A percentile compares a stretch with the other conserved stretches of the same genome.
phyloP scores from a whole-genome alignment of 1,284 basidiomycete genomes.

The Papiliotrema nemorosa region DNA sequence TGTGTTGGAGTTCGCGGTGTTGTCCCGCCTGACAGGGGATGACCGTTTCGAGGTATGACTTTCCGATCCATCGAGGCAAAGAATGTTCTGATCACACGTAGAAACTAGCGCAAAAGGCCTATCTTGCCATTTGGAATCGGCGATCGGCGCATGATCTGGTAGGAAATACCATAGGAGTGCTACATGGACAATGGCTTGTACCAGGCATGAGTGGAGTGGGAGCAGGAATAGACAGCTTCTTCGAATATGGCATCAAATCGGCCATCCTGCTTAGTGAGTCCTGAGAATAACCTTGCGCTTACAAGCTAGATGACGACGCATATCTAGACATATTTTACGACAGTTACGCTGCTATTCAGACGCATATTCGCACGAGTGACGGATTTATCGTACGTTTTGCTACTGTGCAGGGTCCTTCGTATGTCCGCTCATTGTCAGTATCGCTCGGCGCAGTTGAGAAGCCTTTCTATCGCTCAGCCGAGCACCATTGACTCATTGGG shows the following conservation, averaged over 20 bases:
- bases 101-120: slow-evolving; percentile 58
- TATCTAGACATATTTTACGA: slow-evolving; percentile 88
- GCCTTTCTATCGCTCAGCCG: slow-evolving; percentile 25
- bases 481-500: slow-evolving; percentile 49
- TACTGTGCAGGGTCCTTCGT: neutral
- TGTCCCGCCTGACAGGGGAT: slow-evolving; percentile 83
- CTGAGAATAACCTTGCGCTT: slow-evolving; percentile 2
- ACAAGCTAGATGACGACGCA: slow-evolving; percentile 60
- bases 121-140: slow-evolving; percentile 87
- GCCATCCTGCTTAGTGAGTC: slow-evolving; percentile 75
- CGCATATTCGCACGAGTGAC: slow-evolving; percentile 71
- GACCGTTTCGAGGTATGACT: slow-evolving; percentile 72
- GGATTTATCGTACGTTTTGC: slow-evolving; percentile 71
- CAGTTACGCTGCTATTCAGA: slow-evolving; percentile 82
- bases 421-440: slow-evolving; percentile 18
- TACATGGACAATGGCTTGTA: slow-evolving; percentile 51
- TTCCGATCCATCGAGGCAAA: neutral
- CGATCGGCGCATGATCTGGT: slow-evolving; percentile 75
- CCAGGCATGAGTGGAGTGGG: slow-evolving; percentile 77
- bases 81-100: slow-evolving; percentile 16
- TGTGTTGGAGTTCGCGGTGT: slow-evolving; percentile 84
- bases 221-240: slow-evolving; percentile 90
- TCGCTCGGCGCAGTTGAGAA: slow-evolving; percentile 32
- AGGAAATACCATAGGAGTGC: slow-evolving; percentile 80
- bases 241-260: slow-evolving; percentile 67